Percentiles rank a stretch among this genome's conserved stretches.
Evolutionary conservation across 163 green algal genomes (phyloP).

Genomic region (Chlamydomonas reinhardtii): DNA sequence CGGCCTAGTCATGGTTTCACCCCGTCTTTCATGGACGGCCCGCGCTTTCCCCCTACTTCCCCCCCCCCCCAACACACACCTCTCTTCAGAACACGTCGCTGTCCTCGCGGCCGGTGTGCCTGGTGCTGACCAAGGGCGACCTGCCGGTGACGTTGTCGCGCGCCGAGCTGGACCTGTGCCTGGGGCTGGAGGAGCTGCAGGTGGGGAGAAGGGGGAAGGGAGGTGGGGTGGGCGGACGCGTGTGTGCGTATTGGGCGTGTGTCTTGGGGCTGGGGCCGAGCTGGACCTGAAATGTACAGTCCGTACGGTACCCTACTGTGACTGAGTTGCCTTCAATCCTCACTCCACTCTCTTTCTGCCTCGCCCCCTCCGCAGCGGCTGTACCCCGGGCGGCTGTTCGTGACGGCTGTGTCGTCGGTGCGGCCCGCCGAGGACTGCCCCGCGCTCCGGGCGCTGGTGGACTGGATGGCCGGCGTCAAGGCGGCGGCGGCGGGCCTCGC

Average conservation of each 20-base stretch:
- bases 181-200: constrained; percentile 26
- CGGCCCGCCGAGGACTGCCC: constrained; percentile 11
- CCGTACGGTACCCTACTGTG: too few relatives aligned
- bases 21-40: too few relatives aligned
- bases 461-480: constrained; percentile 28
- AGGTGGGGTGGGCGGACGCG: neutral
- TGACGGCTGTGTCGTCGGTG: neutral
- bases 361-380: neutral
- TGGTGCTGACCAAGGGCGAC: constrained; percentile 39
- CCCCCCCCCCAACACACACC: too few relatives aligned
- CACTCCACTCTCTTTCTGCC: too few relatives aligned
- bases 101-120: constrained; percentile 3
- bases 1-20: too few relatives aligned
- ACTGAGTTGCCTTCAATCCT: too few relatives aligned
- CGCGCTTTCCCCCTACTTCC: neutral
- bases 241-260: neutral
- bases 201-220: too few relatives aligned
- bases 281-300: too few relatives aligned
- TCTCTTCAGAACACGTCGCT: neutral
- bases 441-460: constrained; percentile 16
- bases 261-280: too few relatives aligned
- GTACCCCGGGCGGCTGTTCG: neutral
- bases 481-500: neutral
- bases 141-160: neutral
- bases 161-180: constrained; percentile 11